Evolutionary conservation across 306 rosid genomes (phyloP), one percentile per base, ranked within the genome.

Genomic region (Cicer chorassanicum): DNA sequence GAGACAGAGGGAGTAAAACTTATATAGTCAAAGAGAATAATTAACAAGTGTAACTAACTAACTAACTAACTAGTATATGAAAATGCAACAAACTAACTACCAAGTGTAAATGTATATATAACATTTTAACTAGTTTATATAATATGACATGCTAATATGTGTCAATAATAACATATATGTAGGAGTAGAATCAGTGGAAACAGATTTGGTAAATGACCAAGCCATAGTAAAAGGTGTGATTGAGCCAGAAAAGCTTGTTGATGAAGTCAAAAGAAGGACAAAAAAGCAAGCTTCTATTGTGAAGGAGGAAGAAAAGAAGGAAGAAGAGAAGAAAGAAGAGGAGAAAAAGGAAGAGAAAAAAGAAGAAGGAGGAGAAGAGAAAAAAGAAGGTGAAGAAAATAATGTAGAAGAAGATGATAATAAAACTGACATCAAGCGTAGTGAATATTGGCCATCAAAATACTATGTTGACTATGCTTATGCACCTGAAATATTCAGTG

Each of bases 151-250:
- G 46, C 55, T 38, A 68, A 67, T 46, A 14, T 54, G 6, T 10
- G 62, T 64, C 38, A 67, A 43, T 18, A 10, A 63, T 65, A 50
- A 65, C 4, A 24, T 43, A 9, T 43, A 9, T 81, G 86, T 86
- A 94, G 99, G 97, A 34, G 96, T 92, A 11, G 98, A 94, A 55
- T 92, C 99, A n/a, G 97, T 94, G 83, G 89, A 84, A 82, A 86
- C 97, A 42, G 86, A 88, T 36, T 57, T 90, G 12, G 93, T 73
- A 24, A 94, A 87, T 46, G 85, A 87, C 42, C 80, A 78, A 75
- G 97, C 90, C 1, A 78, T 80, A 38, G 99, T 94, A 54, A 94
- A 89, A 78, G 98, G 99, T 2, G 84, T 83, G 2, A 38, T 92
- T 2, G 97, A 94, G 11, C 89, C 93, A 0, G 60, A 61, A 13